Conservation (phyloP, 1,284 basidiomycete species). For the Agaricales sp. region DNA sequence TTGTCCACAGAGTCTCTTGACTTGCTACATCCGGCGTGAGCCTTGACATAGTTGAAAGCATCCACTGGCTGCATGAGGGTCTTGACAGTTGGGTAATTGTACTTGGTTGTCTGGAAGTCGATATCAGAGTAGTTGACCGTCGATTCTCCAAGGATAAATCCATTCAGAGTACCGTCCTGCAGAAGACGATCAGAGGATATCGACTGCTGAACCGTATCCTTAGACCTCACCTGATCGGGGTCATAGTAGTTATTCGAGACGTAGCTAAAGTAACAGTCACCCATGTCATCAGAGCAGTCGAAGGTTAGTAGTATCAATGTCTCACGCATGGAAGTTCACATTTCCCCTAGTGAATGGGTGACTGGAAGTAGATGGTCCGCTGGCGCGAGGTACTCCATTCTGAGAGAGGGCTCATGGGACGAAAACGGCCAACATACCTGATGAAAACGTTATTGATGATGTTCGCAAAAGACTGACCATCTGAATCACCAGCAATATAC, state of each 20-base stretch:
- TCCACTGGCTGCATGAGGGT: constrained; percentile 21
- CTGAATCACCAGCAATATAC: constrained; percentile 28
- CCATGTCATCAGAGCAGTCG: too few relatives aligned
- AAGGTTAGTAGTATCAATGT: too few relatives aligned
- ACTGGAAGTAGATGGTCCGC: constrained; percentile 16
- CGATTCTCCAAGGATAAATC: constrained; percentile 18
- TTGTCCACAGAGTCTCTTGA: constrained; percentile 23
- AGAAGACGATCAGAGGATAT: background rate
- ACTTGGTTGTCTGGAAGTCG: constrained; percentile 21
- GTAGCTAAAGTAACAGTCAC: constrained; percentile 7
- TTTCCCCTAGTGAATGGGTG: constrained; percentile 23
- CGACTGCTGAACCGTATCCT: background rate
- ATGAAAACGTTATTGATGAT: constrained; percentile 27
- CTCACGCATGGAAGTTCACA: constrained; percentile 23
- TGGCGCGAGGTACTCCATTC: constrained; percentile 5
- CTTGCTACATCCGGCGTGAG: constrained; percentile 23
- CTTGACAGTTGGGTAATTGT: constrained; percentile 22
- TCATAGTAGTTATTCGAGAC: constrained; percentile 26
- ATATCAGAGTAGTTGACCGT: constrained; percentile 24
- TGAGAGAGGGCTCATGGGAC: background rate
- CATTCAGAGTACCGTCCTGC: constrained; percentile 23
- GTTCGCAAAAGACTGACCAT: constrained; percentile 22
- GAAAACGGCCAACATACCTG: constrained; percentile 13
- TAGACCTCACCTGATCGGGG: constrained; percentile 16
- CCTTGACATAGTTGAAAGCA: constrained; percentile 20